Conservation (phyloP, 768 basidiomycete genomes). For the Mycena sanguinolenta region DNA sequence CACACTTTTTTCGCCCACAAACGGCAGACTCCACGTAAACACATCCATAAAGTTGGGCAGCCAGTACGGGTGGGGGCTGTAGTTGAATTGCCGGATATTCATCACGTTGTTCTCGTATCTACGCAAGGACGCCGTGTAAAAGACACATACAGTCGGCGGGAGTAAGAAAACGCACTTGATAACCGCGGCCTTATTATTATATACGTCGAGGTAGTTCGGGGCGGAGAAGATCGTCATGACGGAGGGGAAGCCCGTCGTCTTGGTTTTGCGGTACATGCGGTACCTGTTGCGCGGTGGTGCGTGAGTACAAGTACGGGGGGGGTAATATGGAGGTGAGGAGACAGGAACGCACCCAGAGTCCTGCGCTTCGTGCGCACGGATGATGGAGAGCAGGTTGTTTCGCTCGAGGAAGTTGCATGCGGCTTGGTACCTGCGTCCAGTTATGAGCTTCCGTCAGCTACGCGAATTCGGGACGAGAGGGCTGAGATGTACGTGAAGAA, state of each 20-base stretch:
- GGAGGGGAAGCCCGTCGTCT: slow-evolving; percentile 97
- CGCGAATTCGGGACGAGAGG: background rate
- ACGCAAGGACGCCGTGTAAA: background rate
- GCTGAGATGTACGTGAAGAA: slow-evolving; percentile 73
- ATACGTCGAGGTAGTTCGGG: slow-evolving; percentile 97
- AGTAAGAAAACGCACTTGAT: slow-evolving; percentile 72
- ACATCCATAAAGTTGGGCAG: slow-evolving; percentile 99
- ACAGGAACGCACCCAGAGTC: slow-evolving; percentile 88
- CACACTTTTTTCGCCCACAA: slow-evolving; percentile 97
- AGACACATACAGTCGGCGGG: no score
- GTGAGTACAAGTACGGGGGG: no score
- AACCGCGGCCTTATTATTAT: slow-evolving; percentile 99
- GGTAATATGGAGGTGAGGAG: no score
- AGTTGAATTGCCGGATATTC: slow-evolving; percentile 99
- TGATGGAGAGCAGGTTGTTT: slow-evolving; percentile 96
- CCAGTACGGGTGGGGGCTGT: slow-evolving; percentile 96
- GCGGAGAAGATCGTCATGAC: slow-evolving; percentile 99
- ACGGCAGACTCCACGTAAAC: slow-evolving; percentile 98
- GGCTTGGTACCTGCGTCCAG: slow-evolving; percentile 87
- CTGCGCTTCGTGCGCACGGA: slow-evolving; percentile 98
- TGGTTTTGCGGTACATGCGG: slow-evolving; percentile 99
- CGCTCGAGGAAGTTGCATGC: slow-evolving; percentile 98
- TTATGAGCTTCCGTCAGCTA: slow-evolving; percentile 4
- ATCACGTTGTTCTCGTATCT: slow-evolving; percentile 94
- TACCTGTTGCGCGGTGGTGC: slow-evolving; percentile 64